phyloP scores from a whole-genome alignment of 305 asterid genomes.

The Solanum hybrid region DNA sequence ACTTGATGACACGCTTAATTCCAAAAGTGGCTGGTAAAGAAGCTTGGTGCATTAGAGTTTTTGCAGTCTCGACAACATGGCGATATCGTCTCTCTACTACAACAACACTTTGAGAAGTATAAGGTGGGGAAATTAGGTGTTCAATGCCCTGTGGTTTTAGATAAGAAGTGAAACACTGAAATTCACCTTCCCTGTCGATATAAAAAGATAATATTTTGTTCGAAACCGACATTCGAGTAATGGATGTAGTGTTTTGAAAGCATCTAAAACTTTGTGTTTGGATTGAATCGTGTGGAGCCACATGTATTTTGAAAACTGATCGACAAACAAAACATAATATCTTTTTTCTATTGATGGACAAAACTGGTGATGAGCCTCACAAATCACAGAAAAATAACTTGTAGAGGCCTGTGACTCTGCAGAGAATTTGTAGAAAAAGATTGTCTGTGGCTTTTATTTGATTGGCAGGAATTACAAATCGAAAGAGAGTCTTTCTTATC shows the following conservation, averaged over 20 bases:
- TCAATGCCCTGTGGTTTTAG: background rate
- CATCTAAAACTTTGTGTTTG: background rate
- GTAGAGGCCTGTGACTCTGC: background rate
- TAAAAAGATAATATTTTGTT: background rate
- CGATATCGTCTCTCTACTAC: background rate
- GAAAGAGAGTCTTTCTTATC: background rate
- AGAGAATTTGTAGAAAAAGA: background rate
- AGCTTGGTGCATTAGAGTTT: background rate
- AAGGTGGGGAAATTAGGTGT: background rate
- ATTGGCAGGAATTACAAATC: background rate
- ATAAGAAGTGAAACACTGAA: background rate
- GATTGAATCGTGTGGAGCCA: background rate
- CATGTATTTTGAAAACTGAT: background rate
- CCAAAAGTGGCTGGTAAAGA: background rate
- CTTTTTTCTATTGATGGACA: background rate
- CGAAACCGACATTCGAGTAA: background rate
- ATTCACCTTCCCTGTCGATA: background rate
- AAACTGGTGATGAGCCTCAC: background rate
- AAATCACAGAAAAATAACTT: background rate
- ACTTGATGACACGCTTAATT: too few species aligned
- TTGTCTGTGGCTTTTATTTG: background rate
- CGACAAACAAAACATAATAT: background rate
- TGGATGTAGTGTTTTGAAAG: background rate
- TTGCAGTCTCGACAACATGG: background rate
- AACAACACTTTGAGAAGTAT: background rate